A percentile compares a stretch with the other conserved stretches of the same genome.
phyloP scores from a whole-genome alignment of 2,329 filamentous ascomycete species.

The Neoarthrinium moseri region DNA sequence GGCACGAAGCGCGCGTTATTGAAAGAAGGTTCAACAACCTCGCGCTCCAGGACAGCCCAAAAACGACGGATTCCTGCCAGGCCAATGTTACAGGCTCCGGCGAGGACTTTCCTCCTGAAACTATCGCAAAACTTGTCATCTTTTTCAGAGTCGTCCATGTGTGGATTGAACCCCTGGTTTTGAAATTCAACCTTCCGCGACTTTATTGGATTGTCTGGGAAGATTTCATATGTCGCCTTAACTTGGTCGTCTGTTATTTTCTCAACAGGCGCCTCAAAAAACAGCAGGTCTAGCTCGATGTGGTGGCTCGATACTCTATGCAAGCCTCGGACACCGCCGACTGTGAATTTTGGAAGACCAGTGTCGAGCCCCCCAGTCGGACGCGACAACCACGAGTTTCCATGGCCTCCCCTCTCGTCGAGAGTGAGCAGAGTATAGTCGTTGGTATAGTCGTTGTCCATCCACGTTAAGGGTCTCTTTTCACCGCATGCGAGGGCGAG shows the following conservation, averaged over 20 bases:
- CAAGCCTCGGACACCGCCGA: not conserved
- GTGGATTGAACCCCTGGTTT: too few species aligned
- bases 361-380: not conserved
- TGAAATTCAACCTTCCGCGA: not conserved
- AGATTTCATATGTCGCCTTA: not conserved
- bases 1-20: not conserved
- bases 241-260: not conserved
- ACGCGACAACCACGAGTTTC: not conserved
- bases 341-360: not conserved
- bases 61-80: not conserved
- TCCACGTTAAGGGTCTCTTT: not conserved
- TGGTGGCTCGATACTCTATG: not conserved
- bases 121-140: not conserved
- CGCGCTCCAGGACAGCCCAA: not conserved
- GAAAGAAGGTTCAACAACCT: not conserved
- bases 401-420: not conserved
- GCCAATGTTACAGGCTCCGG: not conserved
- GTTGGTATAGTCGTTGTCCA: not conserved
- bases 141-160: not conserved
- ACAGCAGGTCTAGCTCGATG: not conserved
- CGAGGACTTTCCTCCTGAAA: not conserved
- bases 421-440: not conserved
- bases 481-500: not conserved
- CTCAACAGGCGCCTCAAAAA: not conserved
- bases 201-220: not conserved